phyloP scores from a whole-genome alignment of 2,329 filamentous ascomycete genomes.

The Neofusicoccum ribis region DNA sequence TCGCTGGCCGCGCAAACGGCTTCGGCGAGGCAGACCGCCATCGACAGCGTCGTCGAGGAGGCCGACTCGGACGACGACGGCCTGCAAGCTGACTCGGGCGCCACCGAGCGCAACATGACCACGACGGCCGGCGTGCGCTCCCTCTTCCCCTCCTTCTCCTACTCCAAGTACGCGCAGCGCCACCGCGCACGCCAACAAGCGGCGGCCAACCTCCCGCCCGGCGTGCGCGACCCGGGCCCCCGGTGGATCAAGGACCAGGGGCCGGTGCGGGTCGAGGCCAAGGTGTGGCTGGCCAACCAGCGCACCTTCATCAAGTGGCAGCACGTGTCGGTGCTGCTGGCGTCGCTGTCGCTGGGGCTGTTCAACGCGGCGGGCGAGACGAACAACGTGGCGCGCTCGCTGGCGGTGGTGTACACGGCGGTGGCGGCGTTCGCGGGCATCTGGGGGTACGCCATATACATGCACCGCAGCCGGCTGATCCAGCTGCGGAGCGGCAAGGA shows the following conservation, averaged over 20 bases:
- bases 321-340: slow-evolving; percentile 86
- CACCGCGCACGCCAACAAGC: slow-evolving; percentile 41
- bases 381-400: slow-evolving; percentile 71
- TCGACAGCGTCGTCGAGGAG: slow-evolving; percentile 43
- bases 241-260: slow-evolving; percentile 94
- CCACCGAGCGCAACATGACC: slow-evolving; percentile 39
- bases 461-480: slow-evolving; percentile 75
- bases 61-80: slow-evolving; percentile 53
- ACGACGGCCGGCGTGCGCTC: slow-evolving; percentile 63
- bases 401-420: slow-evolving; percentile 80
- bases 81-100: slow-evolving; percentile 30
- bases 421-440: slow-evolving; percentile 80
- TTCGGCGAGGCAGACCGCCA: slow-evolving; percentile 21
- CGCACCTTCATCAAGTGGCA: slow-evolving; percentile 99
- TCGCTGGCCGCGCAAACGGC: slow-evolving; percentile 26
- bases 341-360: slow-evolving; percentile 76
- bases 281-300: slow-evolving; percentile 98
- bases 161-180: slow-evolving; percentile 67
- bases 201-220: slow-evolving; percentile 69
- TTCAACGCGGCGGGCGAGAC: slow-evolving; percentile 81
- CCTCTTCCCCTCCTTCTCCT: slow-evolving; percentile 79
- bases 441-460: slow-evolving; percentile 88
- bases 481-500: slow-evolving; percentile 83
- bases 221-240: slow-evolving; percentile 74
- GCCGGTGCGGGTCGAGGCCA: slow-evolving; percentile 89